Base-by-base conservation (phyloP, 2,329 filamentous ascomycete species). In the Stachybotrys echinatus region DNA sequence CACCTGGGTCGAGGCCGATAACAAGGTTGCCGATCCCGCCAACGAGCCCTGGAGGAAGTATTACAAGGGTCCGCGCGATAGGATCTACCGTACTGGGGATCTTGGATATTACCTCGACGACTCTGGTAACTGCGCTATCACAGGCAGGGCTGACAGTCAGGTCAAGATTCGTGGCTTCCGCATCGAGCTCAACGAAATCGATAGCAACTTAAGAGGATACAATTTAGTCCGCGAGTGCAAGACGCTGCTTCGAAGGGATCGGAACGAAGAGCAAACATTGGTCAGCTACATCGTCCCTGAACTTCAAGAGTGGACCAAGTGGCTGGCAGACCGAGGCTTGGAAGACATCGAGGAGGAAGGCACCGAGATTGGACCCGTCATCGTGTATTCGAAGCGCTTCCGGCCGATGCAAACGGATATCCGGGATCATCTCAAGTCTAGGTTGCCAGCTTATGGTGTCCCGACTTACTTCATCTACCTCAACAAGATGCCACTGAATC, bases 161-260 rank as follows among this genome's bases (percentile, higher is more conserved):
- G 89, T 96, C 73, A 44, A 44, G 75, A 92, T 97, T 56, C 87
- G 94, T 52, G 92, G 92, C 2, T 97, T 96, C 77, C 81, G 92
- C 53, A 95, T 99, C 58, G 94, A 99, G 71, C 83, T 97, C 43
- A 87, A 87, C 55, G 94, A 97, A 58, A 96, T 97, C 57, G 92
- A 97, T 67, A 87, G 78, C 40, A 86, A 95, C 65, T 73, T 96
- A 44, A 87, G 83, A 48, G 79, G 84, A 42, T 82, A 89, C 68
- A 83, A 81, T 1, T 71, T 95, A 21, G 81, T 97, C 21, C 80
- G 89, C 39, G 92, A 97, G 57, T 90, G 88, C 68, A 85, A 89
- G 57, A 97, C 92, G 0, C 73, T 97, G 3, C 83, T 97, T 4
- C 82, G 67, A 43, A 54, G 63, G 48, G 54, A 66, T 27, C 43